Conservation (phyloP, 2,329 filamentous ascomycete genomes). For the Fusarium tricinctum region DNA sequence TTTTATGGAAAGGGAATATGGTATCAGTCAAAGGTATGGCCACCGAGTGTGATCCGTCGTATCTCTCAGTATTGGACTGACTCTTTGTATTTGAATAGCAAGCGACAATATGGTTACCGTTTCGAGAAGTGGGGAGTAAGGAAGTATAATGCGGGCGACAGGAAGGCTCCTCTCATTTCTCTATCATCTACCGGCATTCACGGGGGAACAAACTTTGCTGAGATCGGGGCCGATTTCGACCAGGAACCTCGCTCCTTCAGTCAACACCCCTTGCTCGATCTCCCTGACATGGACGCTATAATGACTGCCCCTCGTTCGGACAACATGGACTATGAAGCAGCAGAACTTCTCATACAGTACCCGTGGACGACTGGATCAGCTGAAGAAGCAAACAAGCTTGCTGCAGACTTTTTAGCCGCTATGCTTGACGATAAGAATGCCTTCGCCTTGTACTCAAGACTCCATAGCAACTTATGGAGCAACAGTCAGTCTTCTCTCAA, state of each 20-base stretch:
- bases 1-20: conserved; percentile 36
- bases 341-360: conserved; percentile 18
- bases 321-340: conserved; percentile 16
- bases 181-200: conserved; percentile 13
- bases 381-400: conserved; percentile 42
- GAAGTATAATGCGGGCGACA: conserved; percentile 49
- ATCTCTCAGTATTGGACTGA: conserved; percentile 5
- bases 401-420: conserved; percentile 47
- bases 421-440: conserved; percentile 48
- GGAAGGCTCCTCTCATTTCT: conserved; percentile 17
- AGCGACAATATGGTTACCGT: conserved; percentile 52
- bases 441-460: conserved; percentile 36
- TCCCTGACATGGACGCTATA: background rate
- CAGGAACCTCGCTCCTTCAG: conserved; percentile 8
- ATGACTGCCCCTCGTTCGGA: conserved; percentile 13
- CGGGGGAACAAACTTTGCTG: conserved; percentile 12
- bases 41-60: background rate
- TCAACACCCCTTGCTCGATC: background rate
- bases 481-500: background rate
- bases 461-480: conserved; percentile 24
- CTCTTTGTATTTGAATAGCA: conserved; percentile 33
- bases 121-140: conserved; percentile 48
- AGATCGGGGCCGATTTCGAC: conserved; percentile 13
- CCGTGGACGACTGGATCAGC: conserved; percentile 33
- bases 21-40: conserved; percentile 43